Evolutionary conservation across 169 alveolate species (phyloP), one percentile per base, ranked within the genome.

Genomic region (Cryptosporidium parvum): DNA sequence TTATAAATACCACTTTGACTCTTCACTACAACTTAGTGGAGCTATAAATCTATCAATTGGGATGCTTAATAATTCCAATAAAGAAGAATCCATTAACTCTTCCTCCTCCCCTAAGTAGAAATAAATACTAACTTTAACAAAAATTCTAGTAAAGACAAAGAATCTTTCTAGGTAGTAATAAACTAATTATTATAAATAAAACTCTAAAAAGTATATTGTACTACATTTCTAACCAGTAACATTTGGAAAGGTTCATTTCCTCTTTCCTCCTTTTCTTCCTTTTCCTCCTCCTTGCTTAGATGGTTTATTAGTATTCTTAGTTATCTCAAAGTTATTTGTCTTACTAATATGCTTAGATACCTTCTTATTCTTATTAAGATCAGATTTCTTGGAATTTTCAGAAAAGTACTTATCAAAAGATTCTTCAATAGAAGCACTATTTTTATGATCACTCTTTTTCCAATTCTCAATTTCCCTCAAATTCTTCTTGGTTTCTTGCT

Each of bases 381-480:
- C 14, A 10, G n/a, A 16, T 16, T 14, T n/a, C 35, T 71, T 73
- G 21, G 35, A 12, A 29, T 58, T 59, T 29, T 70, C 39, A 29
- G 31, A 53, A 44, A 80, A 80, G 29, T 62, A 42, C 35, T 80
- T 67, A 33, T 80, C 89, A 62, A 80, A 80, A n/a, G 89, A 80
- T 23, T 80, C 89, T 31, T 80, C 89, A 18, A 80, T 53, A 26
- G 89, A 65, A 5, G n/a, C 45, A 37, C 67, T 45, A 4, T 39
- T 29, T n/a, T 61, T 37, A 26, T 56, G 58, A 9, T 42, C 53
- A 73, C 62, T 65, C 68, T n/a, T 42, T 37, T 75, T 75, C 89
- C 89, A 80, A 18, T 65, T 39, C 26, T 80, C 89, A 16, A 80
- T 80, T 62, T 80, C 89, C 75, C 42, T 80, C 16, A 80, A 35